These are phyloP conservation scores for Sutorius eximius DNA, from an alignment of 1,284 basidiomycete genomes.

Conservation along the genomic window DNA sequence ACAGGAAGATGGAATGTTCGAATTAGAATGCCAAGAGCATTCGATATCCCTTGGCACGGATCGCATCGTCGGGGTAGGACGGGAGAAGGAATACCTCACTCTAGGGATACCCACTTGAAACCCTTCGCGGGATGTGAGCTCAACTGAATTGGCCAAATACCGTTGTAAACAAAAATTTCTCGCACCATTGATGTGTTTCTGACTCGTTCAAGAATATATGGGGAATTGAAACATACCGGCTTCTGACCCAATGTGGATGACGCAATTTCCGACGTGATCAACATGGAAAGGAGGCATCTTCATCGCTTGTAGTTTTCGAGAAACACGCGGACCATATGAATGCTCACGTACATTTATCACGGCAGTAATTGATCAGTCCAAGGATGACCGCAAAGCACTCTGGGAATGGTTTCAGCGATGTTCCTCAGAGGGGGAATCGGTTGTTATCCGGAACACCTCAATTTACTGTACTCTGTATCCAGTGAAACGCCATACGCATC, in stretches of 20 bases:
- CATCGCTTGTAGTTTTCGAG: background rate
- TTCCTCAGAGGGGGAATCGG: background rate
- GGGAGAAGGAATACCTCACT: background rate
- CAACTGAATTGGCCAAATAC: background rate
- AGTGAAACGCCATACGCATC: background rate
- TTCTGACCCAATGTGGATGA: background rate
- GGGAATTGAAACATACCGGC: background rate
- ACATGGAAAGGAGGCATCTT: background rate
- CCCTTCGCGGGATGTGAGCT: constrained; percentile 9
- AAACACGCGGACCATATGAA: background rate
- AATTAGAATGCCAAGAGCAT: background rate
- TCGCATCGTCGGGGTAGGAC: background rate
- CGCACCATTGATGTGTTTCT: background rate
- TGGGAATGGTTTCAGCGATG: background rate
- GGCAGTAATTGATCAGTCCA: background rate
- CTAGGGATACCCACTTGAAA: background rate
- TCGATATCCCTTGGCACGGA: background rate
- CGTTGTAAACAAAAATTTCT: background rate
- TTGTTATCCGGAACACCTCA: background rate
- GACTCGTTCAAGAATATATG: background rate
- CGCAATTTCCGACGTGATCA: background rate
- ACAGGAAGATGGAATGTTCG: background rate
- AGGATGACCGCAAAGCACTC: background rate
- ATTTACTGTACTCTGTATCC: background rate
- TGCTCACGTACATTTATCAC: background rate